Conservation (phyloP, 192 early-diverging fungal genomes). For the Chytriomyces hyalinus region DNA sequence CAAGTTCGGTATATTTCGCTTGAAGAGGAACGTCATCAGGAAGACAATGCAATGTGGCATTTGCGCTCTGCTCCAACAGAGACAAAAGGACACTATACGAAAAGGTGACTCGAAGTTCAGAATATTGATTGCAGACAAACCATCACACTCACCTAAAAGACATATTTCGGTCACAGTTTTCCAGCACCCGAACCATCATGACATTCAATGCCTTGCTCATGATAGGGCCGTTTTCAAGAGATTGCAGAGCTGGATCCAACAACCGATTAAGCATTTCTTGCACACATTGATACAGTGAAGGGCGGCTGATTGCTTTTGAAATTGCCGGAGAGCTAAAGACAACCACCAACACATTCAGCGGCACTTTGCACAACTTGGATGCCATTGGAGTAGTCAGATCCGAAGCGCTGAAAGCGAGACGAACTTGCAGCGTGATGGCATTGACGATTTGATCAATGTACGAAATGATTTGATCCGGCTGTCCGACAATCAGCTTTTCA, state of each 20-base stretch:
- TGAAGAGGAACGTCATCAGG: slow-evolving; percentile 59
- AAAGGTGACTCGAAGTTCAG: not conserved
- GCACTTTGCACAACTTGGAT: slow-evolving; percentile 77
- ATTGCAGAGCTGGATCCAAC: slow-evolving; percentile 75
- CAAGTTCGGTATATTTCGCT: slow-evolving; percentile 82
- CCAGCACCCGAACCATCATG: slow-evolving; percentile 88
- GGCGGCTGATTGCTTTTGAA: slow-evolving; percentile 66
- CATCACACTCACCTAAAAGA: slow-evolving; percentile 62
- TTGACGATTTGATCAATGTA: slow-evolving; percentile 71
- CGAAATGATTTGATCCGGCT: slow-evolving; percentile 58
- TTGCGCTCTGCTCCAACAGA: slow-evolving; percentile 62
- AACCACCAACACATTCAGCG: slow-evolving; percentile 76
- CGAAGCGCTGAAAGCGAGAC: slow-evolving; percentile 70
- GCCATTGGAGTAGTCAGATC: slow-evolving; percentile 57
- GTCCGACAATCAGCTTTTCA: slow-evolving; percentile 64
- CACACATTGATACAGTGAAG: slow-evolving; percentile 70
- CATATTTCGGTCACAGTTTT: slow-evolving; percentile 82
- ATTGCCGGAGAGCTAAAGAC: slow-evolving; percentile 75
- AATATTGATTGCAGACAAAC: not conserved
- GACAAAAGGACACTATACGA: slow-evolving; percentile 68
- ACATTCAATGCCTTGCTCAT: slow-evolving; percentile 80
- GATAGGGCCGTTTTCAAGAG: slow-evolving; percentile 61
- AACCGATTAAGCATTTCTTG: slow-evolving; percentile 80
- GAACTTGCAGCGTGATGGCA: slow-evolving; percentile 74
- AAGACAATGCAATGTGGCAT: slow-evolving; percentile 58